These are phyloP conservation scores for Heracleum sosnowskyi DNA, from an alignment of 129 eudicot species.

Conservation along the genomic window DNA sequence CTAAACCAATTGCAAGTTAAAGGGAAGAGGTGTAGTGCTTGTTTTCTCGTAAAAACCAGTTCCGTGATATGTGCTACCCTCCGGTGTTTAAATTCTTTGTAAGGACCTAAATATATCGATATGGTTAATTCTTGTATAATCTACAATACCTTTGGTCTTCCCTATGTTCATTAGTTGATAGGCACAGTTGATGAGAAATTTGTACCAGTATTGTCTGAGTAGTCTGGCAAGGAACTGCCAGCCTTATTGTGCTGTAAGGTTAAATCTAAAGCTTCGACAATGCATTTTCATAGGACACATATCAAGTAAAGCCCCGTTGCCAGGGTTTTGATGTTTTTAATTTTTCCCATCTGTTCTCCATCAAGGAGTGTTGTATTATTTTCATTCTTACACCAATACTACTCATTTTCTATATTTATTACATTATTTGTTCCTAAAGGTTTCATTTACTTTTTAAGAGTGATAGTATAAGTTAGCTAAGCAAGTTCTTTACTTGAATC, in stretches of 20 bases:
- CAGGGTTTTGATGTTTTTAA: background rate
- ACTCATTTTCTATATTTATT: background rate
- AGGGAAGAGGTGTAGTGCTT: background rate
- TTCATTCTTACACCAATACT: background rate
- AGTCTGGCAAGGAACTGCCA: background rate
- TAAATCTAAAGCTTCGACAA: background rate
- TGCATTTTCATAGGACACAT: background rate
- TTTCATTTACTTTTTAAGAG: background rate
- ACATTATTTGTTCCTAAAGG: background rate
- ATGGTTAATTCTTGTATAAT: background rate
- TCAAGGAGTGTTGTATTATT: constrained; percentile 3
- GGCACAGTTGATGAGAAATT: constrained; percentile 8
- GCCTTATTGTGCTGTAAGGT: background rate
- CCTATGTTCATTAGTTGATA: background rate
- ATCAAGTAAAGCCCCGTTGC: background rate
- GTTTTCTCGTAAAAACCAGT: constrained; percentile 4
- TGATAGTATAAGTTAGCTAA: background rate
- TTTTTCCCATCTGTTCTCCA: background rate
- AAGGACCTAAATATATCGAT: constrained; percentile 1
- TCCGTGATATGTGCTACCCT: background rate
- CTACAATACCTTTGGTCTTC: background rate
- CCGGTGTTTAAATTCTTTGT: constrained; percentile 4
- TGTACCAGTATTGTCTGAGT: background rate
- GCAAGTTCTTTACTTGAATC: too few relatives aligned
- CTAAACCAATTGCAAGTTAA: constrained; percentile 64